These are phyloP conservation scores for Candida insectorum DNA, from an alignment of 805 yeast species.

Conservation along the genomic window DNA sequence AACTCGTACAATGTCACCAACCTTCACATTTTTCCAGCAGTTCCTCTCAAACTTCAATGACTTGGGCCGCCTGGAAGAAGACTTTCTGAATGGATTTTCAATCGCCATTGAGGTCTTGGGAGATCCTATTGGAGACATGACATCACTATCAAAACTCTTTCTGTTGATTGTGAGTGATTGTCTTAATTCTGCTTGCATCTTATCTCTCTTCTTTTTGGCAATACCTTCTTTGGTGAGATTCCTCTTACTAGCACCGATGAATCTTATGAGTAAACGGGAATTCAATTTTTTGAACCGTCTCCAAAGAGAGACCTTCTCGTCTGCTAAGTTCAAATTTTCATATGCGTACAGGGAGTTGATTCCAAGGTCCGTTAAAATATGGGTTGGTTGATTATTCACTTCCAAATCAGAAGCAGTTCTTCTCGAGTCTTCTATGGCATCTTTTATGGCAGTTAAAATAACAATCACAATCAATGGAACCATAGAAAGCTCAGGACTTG, in stretches of 20 bases:
- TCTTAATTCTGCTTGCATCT: slow-evolving; percentile 5
- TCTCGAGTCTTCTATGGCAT: slow-evolving; percentile 78
- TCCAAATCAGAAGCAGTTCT: slow-evolving; percentile 70
- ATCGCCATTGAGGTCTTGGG: slow-evolving; percentile 8
- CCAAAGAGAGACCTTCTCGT: slow-evolving; percentile 66
- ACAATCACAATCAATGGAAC: slow-evolving; percentile 82
- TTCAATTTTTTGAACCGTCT: slow-evolving; percentile 60
- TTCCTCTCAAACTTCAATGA: slow-evolving; percentile 29
- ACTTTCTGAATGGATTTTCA: slow-evolving; percentile 16
- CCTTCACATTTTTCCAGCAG: slow-evolving; percentile 69
- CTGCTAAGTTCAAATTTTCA: slow-evolving; percentile 56
- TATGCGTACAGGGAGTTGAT: slow-evolving; percentile 21
- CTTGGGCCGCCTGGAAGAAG: slow-evolving; percentile 13
- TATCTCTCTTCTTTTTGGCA: slow-evolving; percentile 24
- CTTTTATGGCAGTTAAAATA: slow-evolving; percentile 69
- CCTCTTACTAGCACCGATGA: slow-evolving; percentile 23
- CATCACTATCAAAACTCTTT: slow-evolving; percentile 33
- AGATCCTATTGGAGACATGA: slow-evolving; percentile 11
- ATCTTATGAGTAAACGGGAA: slow-evolving; percentile 25
- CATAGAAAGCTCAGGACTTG: slow-evolving; percentile 68
- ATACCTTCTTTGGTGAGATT: slow-evolving; percentile 35
- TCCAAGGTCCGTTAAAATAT: slow-evolving; percentile 45
- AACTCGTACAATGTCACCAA: slow-evolving; percentile 70
- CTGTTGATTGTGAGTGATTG: slow-evolving; percentile 11
- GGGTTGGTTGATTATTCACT: slow-evolving; percentile 71